Conservation (phyloP, 495 filamentous ascomycete genomes). For the Aspergillus mulundensis region DNA sequence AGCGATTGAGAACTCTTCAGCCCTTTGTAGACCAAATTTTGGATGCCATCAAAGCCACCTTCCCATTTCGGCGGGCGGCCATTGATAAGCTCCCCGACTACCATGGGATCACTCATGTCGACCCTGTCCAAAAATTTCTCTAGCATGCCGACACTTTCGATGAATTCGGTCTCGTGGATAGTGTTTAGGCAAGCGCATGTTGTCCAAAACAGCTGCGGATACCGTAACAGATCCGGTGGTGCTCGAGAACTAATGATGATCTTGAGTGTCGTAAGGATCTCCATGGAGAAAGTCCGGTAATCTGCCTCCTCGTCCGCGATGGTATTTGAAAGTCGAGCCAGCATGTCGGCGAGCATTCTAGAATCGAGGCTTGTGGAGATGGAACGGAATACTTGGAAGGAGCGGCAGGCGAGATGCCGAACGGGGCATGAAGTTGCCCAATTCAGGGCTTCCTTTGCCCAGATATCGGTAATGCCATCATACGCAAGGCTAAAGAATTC, state of each 20-base stretch:
- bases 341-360: conserved; percentile 91
- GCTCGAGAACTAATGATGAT: conserved; percentile 81
- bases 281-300: conserved; percentile 94
- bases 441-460: conserved; percentile 81
- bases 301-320: conserved; percentile 90
- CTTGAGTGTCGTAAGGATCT: conserved; percentile 90
- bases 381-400: conserved; percentile 95
- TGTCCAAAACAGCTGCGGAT: conserved; percentile 95
- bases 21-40: conserved; percentile 83
- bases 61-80: conserved; percentile 86
- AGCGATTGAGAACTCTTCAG: conserved; percentile 81
- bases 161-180: conserved; percentile 90
- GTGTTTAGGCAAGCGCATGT: conserved; percentile 94
- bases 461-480: conserved; percentile 83
- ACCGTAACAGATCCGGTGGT: conserved; percentile 73
- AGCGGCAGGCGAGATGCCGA: conserved; percentile 90
- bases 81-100: conserved; percentile 66
- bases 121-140: conserved; percentile 79
- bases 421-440: conserved; percentile 98
- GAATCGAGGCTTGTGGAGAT: conserved; percentile 87
- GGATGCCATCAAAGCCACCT: conserved; percentile 80
- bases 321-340: conserved; percentile 88
- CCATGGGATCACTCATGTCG: conserved; percentile 66
- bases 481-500: conserved; percentile 80
- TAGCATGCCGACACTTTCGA: conserved; percentile 88